Conservation (phyloP, 345 rosid species). For the Lepidium sativum region DNA sequence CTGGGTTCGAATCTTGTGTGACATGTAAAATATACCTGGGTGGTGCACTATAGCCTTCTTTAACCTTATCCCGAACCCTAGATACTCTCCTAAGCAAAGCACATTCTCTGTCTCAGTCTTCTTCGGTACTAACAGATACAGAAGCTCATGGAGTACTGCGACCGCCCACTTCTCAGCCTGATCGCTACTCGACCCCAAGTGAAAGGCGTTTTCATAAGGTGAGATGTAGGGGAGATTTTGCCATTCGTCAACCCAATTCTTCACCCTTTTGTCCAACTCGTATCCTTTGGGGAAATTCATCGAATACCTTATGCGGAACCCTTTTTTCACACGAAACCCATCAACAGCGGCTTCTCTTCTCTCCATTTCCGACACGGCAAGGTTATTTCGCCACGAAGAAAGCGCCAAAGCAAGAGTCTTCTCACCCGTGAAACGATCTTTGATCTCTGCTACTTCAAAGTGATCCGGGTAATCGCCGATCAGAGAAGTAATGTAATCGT, state of each 20-base stretch:
- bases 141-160: constrained; percentile 68
- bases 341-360: constrained; percentile 26
- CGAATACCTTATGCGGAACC: constrained; percentile 43
- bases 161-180: constrained; percentile 80
- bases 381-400: constrained; percentile 39
- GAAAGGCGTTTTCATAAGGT: constrained; percentile 60
- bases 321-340: constrained; percentile 24
- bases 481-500: constrained; percentile 44
- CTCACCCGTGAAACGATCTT: constrained; percentile 23
- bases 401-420: constrained; percentile 41
- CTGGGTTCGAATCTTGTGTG: constrained; percentile 74
- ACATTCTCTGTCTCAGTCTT: constrained; percentile 68
- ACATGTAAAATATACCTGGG: constrained; percentile 76
- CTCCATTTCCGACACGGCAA: constrained; percentile 62
- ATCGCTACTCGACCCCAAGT: constrained; percentile 45
- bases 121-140: constrained; percentile 56
- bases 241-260: constrained; percentile 70
- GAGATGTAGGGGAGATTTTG: constrained; percentile 75
- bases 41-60: constrained; percentile 61
- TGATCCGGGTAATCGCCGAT: constrained; percentile 65
- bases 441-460: constrained; percentile 42
- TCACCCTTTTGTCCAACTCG: constrained; percentile 49
- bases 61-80: constrained; percentile 56
- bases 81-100: constrained; percentile 50
- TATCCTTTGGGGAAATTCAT: constrained; percentile 75